A percentile compares a stretch with the other conserved stretches of the same genome.
phyloP scores from a whole-genome alignment of 2,329 filamentous ascomycete species.

The Cladosporium sp. region DNA sequence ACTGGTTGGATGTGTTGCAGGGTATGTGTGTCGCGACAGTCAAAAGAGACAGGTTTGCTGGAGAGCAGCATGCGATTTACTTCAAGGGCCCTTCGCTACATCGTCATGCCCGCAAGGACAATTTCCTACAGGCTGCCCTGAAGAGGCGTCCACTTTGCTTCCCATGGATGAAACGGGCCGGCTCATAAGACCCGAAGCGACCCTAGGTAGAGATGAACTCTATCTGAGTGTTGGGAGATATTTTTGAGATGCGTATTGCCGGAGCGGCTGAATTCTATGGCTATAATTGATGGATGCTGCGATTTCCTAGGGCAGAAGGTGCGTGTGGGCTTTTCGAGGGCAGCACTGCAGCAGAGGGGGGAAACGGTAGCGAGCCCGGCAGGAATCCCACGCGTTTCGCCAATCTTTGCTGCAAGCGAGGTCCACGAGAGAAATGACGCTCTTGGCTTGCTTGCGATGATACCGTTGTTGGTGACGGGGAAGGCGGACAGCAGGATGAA shows the following conservation, averaged over 20 bases:
- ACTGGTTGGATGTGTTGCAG: not conserved
- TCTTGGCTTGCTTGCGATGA: not conserved
- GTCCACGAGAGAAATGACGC: not conserved
- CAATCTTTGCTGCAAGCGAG: conserved; percentile 5
- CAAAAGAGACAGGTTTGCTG: not conserved
- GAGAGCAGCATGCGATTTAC: not conserved
- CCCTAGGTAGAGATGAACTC: not conserved
- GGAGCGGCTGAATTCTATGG: not conserved
- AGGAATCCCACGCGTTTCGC: not conserved
- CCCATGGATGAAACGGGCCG: not conserved
- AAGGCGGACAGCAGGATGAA: not conserved
- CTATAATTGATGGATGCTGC: not conserved
- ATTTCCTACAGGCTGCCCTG: not conserved
- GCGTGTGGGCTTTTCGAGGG: not conserved
- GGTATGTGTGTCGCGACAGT: not conserved
- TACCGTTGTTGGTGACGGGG: not conserved
- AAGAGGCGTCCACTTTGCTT: not conserved
- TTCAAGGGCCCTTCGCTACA: not conserved
- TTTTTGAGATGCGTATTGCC: not conserved
- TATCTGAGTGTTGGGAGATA: not conserved
- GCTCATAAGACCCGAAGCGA: not conserved
- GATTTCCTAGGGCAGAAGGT: not conserved
- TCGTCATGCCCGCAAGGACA: not conserved
- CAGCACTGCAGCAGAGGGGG: not conserved
- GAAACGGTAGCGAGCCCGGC: not conserved